phyloP scores from a whole-genome alignment of 1,284 basidiomycete species.

The Fomitopsis schrenkii region DNA sequence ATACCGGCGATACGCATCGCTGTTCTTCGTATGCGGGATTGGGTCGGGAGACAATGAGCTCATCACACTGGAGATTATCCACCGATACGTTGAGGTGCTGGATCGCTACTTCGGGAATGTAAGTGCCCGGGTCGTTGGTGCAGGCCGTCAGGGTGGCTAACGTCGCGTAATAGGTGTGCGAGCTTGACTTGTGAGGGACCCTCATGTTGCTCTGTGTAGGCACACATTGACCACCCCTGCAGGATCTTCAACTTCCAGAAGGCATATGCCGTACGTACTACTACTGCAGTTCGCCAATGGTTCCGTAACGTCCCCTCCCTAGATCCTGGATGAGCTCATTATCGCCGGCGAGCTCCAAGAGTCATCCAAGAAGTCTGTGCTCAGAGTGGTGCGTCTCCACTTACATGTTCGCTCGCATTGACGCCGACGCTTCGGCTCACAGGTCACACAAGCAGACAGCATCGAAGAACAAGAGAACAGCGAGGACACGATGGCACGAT shows the following conservation, averaged over 20 bases:
- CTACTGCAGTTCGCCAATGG: not conserved
- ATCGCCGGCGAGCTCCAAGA: constrained; percentile 98
- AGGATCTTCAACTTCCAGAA: constrained; percentile 99
- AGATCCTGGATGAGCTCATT: constrained; percentile 97
- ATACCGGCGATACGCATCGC: constrained; percentile 94
- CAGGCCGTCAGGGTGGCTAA: constrained; percentile 7
- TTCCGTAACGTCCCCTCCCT: not conserved
- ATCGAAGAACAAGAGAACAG: constrained; percentile 80
- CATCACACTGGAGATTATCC: constrained; percentile 94
- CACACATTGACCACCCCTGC: not conserved
- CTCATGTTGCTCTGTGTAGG: not conserved
- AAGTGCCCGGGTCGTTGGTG: constrained; percentile 26
- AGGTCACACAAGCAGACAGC: constrained; percentile 79
- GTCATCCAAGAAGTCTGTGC: constrained; percentile 96
- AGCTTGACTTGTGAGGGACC: constrained; percentile 79
- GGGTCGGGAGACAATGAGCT: constrained; percentile 88
- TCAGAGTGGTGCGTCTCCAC: constrained; percentile 65
- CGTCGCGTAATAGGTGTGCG: constrained; percentile 70
- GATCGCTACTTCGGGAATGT: constrained; percentile 99
- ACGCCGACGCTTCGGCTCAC: not conserved
- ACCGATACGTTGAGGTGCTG: constrained; percentile 98
- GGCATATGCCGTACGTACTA: constrained; percentile 77
- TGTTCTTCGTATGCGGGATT: constrained; percentile 98
- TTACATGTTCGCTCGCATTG: not conserved
- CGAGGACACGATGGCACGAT: constrained; percentile 72